These are phyloP conservation scores for Myriosclerotinia curreyana DNA, from an alignment of 2,329 filamentous ascomycete genomes.

Conservation along the genomic window DNA sequence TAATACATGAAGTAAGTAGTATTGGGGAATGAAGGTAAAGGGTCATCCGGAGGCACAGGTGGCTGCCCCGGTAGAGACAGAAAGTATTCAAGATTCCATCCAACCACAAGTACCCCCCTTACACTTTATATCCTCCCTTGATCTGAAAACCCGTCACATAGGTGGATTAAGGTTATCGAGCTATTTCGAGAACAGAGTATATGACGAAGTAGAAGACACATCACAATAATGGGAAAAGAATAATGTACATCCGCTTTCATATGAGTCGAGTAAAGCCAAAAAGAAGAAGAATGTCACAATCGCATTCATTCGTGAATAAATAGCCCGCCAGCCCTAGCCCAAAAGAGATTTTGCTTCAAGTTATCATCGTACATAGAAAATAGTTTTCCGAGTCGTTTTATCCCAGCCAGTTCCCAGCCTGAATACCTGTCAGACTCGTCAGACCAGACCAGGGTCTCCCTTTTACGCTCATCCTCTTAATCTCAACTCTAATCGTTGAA, in stretches of 20 bases:
- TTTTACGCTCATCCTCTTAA: background rate
- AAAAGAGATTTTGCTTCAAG: constrained; percentile 11
- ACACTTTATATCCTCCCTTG: no score
- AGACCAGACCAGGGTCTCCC: constrained; percentile 15
- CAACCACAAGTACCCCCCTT: no score
- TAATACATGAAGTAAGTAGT: no score
- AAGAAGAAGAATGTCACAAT: constrained; percentile 1
- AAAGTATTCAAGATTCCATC: no score
- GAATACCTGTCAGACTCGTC: background rate
- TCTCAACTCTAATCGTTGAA: background rate
- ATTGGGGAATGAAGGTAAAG: no score
- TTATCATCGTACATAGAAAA: constrained; percentile 20
- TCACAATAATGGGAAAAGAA: background rate
- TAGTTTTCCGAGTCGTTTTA: constrained; percentile 9
- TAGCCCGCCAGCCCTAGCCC: constrained; percentile 10
- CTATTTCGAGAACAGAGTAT: background rate
- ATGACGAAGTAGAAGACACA: background rate
- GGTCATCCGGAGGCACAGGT: no score
- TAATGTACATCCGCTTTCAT: constrained; percentile 1
- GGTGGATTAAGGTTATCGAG: no score
- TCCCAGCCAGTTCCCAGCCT: background rate
- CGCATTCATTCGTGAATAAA: constrained; percentile 10
- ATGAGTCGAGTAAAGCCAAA: background rate
- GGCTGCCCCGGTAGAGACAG: no score
- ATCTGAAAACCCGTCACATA: background rate